Percentiles rank a stretch among this genome's conserved stretches.
These are phyloP conservation scores for Neurospora sp. DNA, from an alignment of 495 filamentous ascomycete genomes.

Conservation along the genomic window DNA sequence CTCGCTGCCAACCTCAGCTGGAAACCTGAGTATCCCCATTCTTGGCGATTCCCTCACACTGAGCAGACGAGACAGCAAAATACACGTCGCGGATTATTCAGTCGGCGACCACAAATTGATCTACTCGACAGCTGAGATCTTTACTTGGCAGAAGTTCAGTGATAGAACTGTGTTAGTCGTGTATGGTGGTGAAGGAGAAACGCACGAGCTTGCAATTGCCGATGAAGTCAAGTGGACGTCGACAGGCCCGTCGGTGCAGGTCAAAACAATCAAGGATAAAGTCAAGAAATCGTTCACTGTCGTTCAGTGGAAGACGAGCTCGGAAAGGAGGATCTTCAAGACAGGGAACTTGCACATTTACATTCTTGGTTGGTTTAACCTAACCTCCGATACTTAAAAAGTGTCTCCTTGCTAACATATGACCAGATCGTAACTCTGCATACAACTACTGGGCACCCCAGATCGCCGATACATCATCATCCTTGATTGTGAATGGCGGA, in stretches of 20 bases:
- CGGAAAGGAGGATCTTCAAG: constrained; percentile 30
- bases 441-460: constrained; percentile 68
- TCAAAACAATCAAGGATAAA: background rate
- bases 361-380: constrained; percentile 28
- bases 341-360: constrained; percentile 43
- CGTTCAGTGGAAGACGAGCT: constrained; percentile 5
- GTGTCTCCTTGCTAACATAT: background rate
- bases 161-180: constrained; percentile 49
- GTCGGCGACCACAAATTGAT: constrained; percentile 52
- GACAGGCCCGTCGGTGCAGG: constrained; percentile 10
- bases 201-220: constrained; percentile 55
- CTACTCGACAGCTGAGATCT: constrained; percentile 69
- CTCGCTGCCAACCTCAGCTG: constrained; percentile 49
- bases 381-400: background rate
- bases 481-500: constrained; percentile 58
- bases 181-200: constrained; percentile 60
- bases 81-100: constrained; percentile 63
- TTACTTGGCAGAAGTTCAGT: constrained; percentile 42
- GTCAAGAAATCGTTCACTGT: background rate
- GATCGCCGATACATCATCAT: constrained; percentile 22
- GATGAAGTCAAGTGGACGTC: constrained; percentile 41
- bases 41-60: constrained; percentile 51
- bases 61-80: constrained; percentile 63
- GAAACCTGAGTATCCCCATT: constrained; percentile 53
- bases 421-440: constrained; percentile 53